Base-by-base conservation (phyloP, 1,139 yeast species). In the Taiozyma sp. region DNA sequence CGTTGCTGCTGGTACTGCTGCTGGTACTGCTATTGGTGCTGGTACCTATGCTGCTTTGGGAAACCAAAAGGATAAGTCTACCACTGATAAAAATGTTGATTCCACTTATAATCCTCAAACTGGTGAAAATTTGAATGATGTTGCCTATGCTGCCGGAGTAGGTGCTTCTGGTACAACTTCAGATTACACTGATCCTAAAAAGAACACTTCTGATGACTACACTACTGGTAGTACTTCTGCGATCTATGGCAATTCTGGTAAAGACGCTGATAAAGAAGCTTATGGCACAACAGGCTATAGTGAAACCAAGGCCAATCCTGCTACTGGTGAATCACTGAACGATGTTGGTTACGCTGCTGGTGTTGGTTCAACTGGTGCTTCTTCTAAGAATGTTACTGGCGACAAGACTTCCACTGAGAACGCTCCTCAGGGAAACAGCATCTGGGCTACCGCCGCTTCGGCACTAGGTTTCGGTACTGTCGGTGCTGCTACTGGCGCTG, bases 371-470 rank as follows among this genome's bases (percentile, higher is more conserved):
- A 43, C 56, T 42, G 56, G 55, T 47, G 55, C 53, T 7, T 50
- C 52, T 19, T 44, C 50, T 41, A 42, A n/a, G 26, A 11, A 24
- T 42, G 45, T 11, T 30, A 30, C 44, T 41, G 29, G 16, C 7
- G 40, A 35, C 6, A 35, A 35, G 21, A 35, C 19, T 16, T 46
- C 22, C 2, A 22, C 6, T 34, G 32, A n/a, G 22, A 44, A 6
- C 7, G 11, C 30, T 19, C 13, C 32, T 24, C 42, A 29, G 3
- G 14, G 29, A 21, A 43, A 46, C 26, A 56, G 58, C 3, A 6
- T 56, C 4, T 47, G 45, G 54, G 56, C 57, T n/a, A 32, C 59
- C 39, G 56, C 61, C 37, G 60, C 57, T 19, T 59, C 60, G 21
- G 57, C 60, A 5, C 45, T 57, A n/a, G 62, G 62, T 9, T 45